These are phyloP conservation scores for Jimgerdemannia lactiflua DNA, from an alignment of 192 early-diverging fungal species.

Conservation along the genomic window DNA sequence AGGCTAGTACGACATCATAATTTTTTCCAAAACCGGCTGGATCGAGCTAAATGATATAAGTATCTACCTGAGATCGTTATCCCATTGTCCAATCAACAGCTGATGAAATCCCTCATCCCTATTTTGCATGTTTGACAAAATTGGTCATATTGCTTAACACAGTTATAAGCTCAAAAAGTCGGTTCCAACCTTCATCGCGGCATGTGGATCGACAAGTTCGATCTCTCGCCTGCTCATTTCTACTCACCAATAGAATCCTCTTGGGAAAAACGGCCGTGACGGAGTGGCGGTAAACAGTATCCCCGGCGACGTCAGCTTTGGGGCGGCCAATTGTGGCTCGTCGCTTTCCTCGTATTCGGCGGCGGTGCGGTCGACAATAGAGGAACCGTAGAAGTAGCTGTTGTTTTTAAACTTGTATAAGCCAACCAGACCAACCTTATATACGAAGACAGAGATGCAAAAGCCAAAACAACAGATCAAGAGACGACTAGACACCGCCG, in stretches of 20 bases:
- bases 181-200: no score
- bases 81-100: slow-evolving; percentile 80
- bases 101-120: slow-evolving; percentile 94
- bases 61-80: slow-evolving; percentile 78
- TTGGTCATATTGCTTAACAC: no score
- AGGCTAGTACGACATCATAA: neutral
- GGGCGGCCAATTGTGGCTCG: slow-evolving; percentile 38
- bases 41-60: no score
- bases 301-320: slow-evolving; percentile 60
- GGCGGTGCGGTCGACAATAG: slow-evolving; percentile 65
- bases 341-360: slow-evolving; percentile 57
- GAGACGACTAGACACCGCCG: no score
- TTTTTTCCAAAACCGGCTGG: neutral
- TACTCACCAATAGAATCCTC: slow-evolving; percentile 86
- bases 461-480: no score
- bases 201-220: no score
- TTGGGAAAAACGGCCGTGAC: slow-evolving; percentile 90
- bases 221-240: neutral
- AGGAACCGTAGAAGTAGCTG: slow-evolving; percentile 79
- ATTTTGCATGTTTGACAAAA: no score
- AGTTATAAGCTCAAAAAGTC: no score
- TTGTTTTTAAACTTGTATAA: no score
- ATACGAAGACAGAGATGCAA: no score
- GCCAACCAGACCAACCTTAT: no score
- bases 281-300: slow-evolving; percentile 81